These are phyloP conservation scores for Gnomoniopsis smithogilvyi DNA, from an alignment of 2,329 filamentous ascomycete genomes.

Conservation along the genomic window DNA sequence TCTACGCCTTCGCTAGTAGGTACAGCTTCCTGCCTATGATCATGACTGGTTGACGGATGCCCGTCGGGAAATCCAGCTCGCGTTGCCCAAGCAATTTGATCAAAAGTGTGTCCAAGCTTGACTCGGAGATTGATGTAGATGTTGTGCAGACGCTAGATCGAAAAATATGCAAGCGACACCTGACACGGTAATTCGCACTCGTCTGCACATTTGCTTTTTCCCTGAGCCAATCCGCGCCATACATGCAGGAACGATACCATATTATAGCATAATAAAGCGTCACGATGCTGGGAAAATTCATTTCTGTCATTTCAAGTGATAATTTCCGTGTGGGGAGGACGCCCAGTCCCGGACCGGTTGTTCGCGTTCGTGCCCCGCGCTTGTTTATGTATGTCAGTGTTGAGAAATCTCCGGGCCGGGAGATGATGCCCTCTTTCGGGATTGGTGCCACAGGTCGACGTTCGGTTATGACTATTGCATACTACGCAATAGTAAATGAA, in stretches of 20 bases:
- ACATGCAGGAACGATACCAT: background rate
- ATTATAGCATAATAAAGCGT: background rate
- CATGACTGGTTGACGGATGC: background rate
- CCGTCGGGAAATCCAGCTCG: too few species aligned
- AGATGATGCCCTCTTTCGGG: slow-evolving; percentile 2
- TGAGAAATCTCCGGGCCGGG: slow-evolving; percentile 1
- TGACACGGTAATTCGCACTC: background rate
- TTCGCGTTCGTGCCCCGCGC: background rate
- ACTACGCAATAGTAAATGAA: background rate
- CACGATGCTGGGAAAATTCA: background rate
- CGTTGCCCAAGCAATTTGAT: too few species aligned
- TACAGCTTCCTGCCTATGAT: too few species aligned
- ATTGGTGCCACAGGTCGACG: background rate
- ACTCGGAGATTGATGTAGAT: background rate
- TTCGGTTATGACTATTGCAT: background rate
- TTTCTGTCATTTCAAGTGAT: background rate
- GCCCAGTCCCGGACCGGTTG: background rate
- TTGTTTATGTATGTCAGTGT: background rate
- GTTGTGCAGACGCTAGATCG: too few species aligned
- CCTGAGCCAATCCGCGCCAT: background rate
- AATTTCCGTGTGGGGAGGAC: background rate
- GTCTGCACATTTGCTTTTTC: background rate
- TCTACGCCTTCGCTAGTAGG: too few species aligned
- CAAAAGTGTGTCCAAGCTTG: background rate
- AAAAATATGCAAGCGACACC: background rate